A percentile compares a stretch with the other conserved stretches of the same genome.
Evolutionary conservation across 805 yeast species (phyloP).

Genomic region (Teunomyces barrocoloradensis): DNA sequence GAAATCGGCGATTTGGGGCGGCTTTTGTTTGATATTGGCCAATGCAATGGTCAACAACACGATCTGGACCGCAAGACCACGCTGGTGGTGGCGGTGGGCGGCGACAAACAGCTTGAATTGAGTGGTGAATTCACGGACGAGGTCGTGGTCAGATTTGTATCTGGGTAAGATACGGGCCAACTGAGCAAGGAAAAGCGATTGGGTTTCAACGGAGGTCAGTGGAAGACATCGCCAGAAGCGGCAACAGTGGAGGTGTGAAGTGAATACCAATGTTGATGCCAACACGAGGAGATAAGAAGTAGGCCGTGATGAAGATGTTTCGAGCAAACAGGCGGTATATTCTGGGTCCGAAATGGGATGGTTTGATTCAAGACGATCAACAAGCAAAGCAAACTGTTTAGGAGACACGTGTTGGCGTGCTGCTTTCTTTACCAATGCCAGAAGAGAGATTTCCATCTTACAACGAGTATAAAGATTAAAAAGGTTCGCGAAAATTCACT

Average conservation of each 20-base stretch:
- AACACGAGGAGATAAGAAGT: constrained; percentile 12
- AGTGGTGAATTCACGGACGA: background rate
- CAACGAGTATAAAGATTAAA: too few species aligned
- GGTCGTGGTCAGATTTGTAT: background rate
- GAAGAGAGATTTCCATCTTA: constrained; percentile 6
- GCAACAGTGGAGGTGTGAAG: background rate
- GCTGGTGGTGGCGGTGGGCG: background rate
- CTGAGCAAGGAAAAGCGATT: background rate
- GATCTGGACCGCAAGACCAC: background rate
- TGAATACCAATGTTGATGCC: constrained; percentile 2
- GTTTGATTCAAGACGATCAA: constrained; percentile 24
- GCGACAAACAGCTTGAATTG: background rate
- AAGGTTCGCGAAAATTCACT: too few species aligned
- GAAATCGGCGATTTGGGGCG: background rate
- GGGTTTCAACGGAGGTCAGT: background rate
- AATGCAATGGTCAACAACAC: background rate
- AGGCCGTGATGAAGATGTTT: constrained; percentile 5
- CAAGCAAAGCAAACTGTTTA: constrained; percentile 25
- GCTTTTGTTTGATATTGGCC: background rate
- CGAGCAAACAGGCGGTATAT: constrained; percentile 24
- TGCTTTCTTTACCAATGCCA: constrained; percentile 20
- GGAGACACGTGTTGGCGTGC: constrained; percentile 18
- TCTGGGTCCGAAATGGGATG: constrained; percentile 21
- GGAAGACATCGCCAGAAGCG: constrained; percentile 1
- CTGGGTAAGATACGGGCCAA: background rate